A percentile compares a stretch with the other conserved stretches of the same genome.
Evolutionary conservation across 2,329 filamentous ascomycete genomes (phyloP).

Genomic region (Pseudonectria foliicola): DNA sequence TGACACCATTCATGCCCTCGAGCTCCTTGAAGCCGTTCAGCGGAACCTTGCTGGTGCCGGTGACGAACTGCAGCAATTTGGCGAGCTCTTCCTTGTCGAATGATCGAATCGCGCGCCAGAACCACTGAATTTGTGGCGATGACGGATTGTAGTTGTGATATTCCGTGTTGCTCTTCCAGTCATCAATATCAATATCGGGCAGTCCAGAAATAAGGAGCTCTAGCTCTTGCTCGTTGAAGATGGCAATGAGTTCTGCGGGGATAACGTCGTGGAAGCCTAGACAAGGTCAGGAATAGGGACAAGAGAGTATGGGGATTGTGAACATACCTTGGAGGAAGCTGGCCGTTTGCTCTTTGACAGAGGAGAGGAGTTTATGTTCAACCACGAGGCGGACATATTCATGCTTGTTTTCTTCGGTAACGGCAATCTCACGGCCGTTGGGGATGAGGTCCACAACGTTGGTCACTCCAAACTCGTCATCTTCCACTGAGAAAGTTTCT

Average conservation of each 20-base stretch:
- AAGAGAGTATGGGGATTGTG: neutral
- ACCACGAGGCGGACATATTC: slow-evolving; percentile 94
- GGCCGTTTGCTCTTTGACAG: slow-evolving; percentile 90
- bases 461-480: slow-evolving; percentile 87
- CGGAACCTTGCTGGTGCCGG: slow-evolving; percentile 95
- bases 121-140: slow-evolving; percentile 97
- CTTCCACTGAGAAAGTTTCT: slow-evolving; percentile 90
- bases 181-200: slow-evolving; percentile 94
- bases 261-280: slow-evolving; percentile 96
- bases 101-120: slow-evolving; percentile 94
- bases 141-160: slow-evolving; percentile 96
- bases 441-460: slow-evolving; percentile 80
- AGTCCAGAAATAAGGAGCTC: slow-evolving; percentile 94
- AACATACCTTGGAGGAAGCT: slow-evolving; percentile 73
- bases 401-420: slow-evolving; percentile 97
- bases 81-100: slow-evolving; percentile 99
- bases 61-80: slow-evolving; percentile 96
- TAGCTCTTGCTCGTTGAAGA: slow-evolving; percentile 97
- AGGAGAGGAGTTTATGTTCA: slow-evolving; percentile 85
- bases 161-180: slow-evolving; percentile 98
- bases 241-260: slow-evolving; percentile 84
- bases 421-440: slow-evolving; percentile 82
- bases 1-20: slow-evolving; percentile 98
- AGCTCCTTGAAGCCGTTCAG: slow-evolving; percentile 98
- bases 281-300: slow-evolving; percentile 2